These are phyloP conservation scores for Colletotrichum sp. DNA, from an alignment of 2,329 filamentous ascomycete genomes.

Conservation along the genomic window DNA sequence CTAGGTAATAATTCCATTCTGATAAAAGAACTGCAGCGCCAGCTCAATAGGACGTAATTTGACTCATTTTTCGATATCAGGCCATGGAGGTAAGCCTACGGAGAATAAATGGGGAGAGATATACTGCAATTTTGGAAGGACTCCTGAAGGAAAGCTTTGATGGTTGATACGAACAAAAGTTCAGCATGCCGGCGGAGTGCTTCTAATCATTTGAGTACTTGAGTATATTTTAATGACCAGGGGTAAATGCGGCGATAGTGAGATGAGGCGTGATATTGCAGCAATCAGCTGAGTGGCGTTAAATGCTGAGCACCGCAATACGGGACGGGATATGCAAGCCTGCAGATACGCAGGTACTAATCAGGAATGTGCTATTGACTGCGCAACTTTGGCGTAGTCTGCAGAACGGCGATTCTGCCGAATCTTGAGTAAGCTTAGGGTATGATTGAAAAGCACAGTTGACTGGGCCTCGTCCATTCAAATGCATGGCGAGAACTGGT, in stretches of 20 bases:
- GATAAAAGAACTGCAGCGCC: neutral
- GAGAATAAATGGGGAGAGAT: neutral
- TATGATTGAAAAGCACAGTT: neutral
- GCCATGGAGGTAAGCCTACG: neutral
- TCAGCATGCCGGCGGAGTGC: neutral
- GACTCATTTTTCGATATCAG: neutral
- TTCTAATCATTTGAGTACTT: neutral
- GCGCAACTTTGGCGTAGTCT: neutral
- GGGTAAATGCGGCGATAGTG: neutral
- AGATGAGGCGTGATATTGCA: neutral
- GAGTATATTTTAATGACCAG: neutral
- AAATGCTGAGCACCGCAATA: neutral
- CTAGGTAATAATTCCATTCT: neutral
- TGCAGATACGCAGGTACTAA: neutral
- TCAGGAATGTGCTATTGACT: neutral
- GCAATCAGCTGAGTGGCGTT: neutral
- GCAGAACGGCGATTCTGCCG: neutral
- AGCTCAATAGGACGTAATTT: neutral
- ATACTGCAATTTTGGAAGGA: neutral
- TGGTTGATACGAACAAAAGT: neutral
- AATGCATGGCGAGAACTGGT: neutral
- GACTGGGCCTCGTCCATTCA: neutral
- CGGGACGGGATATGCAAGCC: neutral
- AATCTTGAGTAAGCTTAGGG: neutral
- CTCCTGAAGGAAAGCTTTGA: neutral